These are phyloP conservation scores for Schoenoplectus triqueter DNA, from an alignment of 202 grass and related monocot genomes.

Conservation along the genomic window DNA sequence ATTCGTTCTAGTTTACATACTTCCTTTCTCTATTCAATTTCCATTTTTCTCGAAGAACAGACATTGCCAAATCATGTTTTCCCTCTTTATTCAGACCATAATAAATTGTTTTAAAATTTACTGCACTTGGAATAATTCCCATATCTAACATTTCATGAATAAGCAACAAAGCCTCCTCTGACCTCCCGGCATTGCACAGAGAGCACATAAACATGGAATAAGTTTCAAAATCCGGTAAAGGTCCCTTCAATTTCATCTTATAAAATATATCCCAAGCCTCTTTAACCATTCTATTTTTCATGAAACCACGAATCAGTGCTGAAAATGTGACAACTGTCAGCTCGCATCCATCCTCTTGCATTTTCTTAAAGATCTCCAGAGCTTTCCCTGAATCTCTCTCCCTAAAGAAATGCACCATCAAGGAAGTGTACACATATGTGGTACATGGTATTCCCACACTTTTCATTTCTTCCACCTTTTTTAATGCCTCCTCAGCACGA, in stretches of 20 bases:
- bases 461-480: constrained; percentile 81
- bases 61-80: constrained; percentile 63
- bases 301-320: constrained; percentile 70
- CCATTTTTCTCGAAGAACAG: constrained; percentile 70
- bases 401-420: constrained; percentile 85
- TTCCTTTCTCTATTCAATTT: constrained; percentile 64
- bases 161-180: constrained; percentile 63
- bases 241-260: constrained; percentile 79
- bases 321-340: constrained; percentile 78
- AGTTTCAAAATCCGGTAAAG: constrained; percentile 72
- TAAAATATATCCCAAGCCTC: constrained; percentile 72
- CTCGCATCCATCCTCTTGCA: constrained; percentile 62
- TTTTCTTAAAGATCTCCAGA: constrained; percentile 61
- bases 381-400: constrained; percentile 69
- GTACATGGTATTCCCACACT: constrained; percentile 57
- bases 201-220: constrained; percentile 90
- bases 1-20: not conserved
- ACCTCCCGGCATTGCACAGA: constrained; percentile 72
- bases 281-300: constrained; percentile 71
- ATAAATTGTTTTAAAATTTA: constrained; percentile 75
- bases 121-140: constrained; percentile 71
- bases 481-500: constrained; percentile 58
- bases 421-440: constrained; percentile 63
- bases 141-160: constrained; percentile 65
- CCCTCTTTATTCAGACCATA: constrained; percentile 86